Base-by-base conservation (phyloP, 129 eudicot species). In the Rutidosis leptorrhynchoides region DNA sequence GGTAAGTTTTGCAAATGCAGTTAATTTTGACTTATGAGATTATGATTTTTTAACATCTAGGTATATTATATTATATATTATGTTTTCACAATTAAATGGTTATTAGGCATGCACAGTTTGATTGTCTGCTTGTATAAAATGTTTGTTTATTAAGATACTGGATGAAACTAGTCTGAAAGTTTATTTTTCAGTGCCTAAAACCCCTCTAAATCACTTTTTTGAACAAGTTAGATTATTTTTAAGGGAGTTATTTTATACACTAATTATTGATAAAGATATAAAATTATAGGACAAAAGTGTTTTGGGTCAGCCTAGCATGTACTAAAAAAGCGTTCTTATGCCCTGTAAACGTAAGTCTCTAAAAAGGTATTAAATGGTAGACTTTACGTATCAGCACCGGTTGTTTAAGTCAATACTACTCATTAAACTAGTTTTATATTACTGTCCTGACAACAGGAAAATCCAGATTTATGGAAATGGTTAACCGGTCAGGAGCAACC, bases 391-490 rank as follows among this genome's bases (percentile, higher is more conserved):
- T 40, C 46, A 40, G 54, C 22, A n/a, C 23, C 54, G 16, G 16
- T n/a, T 48, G 54, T 16, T 33, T 48, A 1, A 15, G 10, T 48
- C 20, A 16, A 48, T 48, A 48, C 54, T 40, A 17, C 5, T 16
- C 64, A 15, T 58, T 5, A n/a, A 25, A 3, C 3, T 28, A 2
- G 59, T 19, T 0, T 30, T 30, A 19, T 32, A 32, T n/a, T 14
- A 29, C 30, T 54, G 37, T 72, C 12, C 10, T 2, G 15, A 27
- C 25, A 69, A 71, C 85, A 93, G 99, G 99, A 93, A 81, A 93
- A 88, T 77, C 99, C 99, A 3, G 99, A 93, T 77, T 72, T 93
- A 16, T 93, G 99, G 99, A 93, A 82, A 81, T 93, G 99, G 99
- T 72, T 93, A 46, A 81, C 89, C 35, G 83, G 90, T 19, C 99